phyloP scores from a whole-genome alignment of 2,329 filamentous ascomycete genomes.

The Zalaria sp. region DNA sequence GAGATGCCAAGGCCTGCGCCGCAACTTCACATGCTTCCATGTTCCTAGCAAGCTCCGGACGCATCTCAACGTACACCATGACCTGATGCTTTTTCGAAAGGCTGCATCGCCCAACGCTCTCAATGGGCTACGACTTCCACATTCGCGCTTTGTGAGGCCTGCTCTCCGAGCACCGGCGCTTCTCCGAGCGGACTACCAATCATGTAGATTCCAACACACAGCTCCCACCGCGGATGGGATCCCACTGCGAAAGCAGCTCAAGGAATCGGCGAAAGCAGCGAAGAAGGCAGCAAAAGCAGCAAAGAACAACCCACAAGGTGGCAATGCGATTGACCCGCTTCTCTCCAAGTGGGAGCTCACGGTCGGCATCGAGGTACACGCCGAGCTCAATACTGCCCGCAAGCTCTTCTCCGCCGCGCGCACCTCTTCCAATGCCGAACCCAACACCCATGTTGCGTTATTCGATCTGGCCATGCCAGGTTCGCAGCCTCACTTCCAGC shows the following conservation, averaged over 20 bases:
- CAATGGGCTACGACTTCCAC: too few species aligned
- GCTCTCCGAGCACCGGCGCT: too few species aligned
- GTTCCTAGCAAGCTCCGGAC: too few species aligned
- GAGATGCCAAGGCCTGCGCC: too few species aligned
- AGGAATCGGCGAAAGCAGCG: slow-evolving; percentile 24
- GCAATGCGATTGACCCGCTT: slow-evolving; percentile 8
- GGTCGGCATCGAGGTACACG: slow-evolving; percentile 93
- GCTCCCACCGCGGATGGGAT: slow-evolving; percentile 6
- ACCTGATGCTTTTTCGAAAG: too few species aligned
- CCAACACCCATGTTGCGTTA: slow-evolving; percentile 75
- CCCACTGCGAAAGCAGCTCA: slow-evolving; percentile 25
- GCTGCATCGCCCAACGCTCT: too few species aligned
- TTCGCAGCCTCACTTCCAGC: slow-evolving; percentile 74
- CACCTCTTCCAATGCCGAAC: slow-evolving; percentile 23
- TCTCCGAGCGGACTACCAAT: too few species aligned
- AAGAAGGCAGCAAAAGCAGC: slow-evolving; percentile 12
- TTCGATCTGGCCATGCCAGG: slow-evolving; percentile 88
- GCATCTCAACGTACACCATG: too few species aligned
- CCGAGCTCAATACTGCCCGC: slow-evolving; percentile 74
- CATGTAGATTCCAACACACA: too few species aligned
- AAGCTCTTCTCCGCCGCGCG: slow-evolving; percentile 73
- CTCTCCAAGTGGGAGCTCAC: slow-evolving; percentile 72
- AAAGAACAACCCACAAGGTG: slow-evolving; percentile 7
- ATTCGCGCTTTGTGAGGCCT: too few species aligned
- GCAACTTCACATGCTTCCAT: too few species aligned